Conservation (phyloP, 768 basidiomycete species). For the Roridomyces roridus region DNA sequence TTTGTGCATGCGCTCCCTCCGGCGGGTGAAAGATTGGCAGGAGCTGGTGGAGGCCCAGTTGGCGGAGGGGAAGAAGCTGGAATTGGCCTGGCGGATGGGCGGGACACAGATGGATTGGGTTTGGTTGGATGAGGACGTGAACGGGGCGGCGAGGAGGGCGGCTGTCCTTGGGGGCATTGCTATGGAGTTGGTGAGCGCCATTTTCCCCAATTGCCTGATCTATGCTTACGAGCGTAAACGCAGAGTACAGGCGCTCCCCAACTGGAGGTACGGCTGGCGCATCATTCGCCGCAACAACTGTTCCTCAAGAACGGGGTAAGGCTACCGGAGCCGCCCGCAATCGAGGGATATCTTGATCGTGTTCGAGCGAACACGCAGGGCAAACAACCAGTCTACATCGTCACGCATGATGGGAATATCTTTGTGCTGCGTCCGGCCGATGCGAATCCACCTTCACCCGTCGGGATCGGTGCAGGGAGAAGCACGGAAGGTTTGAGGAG, state of each 20-base stretch:
- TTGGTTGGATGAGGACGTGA: constrained; percentile 71
- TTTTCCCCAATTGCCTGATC: background rate
- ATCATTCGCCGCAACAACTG: constrained; percentile 64
- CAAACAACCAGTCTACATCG: constrained; percentile 70
- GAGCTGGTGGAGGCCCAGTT: constrained; percentile 60
- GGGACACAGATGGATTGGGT: constrained; percentile 90
- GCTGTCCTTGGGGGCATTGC: constrained; percentile 78
- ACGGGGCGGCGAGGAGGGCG: constrained; percentile 70
- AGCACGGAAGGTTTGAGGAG: constrained; percentile 48
- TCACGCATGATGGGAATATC: constrained; percentile 74
- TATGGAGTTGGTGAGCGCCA: constrained; percentile 63
- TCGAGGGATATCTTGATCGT: constrained; percentile 88
- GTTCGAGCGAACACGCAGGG: constrained; percentile 63
- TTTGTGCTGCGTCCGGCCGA: constrained; percentile 60
- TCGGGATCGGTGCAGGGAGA: constrained; percentile 49
- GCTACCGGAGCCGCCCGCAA: constrained; percentile 75
- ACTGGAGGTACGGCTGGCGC: constrained; percentile 77
- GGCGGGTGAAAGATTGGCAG: constrained; percentile 65
- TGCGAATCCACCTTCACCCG: constrained; percentile 75
- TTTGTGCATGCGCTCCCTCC: constrained; percentile 64
- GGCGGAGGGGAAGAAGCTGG: constrained; percentile 60
- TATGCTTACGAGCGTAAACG: constrained; percentile 1
- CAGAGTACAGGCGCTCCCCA: constrained; percentile 45
- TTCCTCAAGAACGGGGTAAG: constrained; percentile 51
- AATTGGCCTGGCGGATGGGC: constrained; percentile 80